Base-by-base conservation (phyloP, 768 basidiomycete genomes). In the Pluteus cervinus region DNA sequence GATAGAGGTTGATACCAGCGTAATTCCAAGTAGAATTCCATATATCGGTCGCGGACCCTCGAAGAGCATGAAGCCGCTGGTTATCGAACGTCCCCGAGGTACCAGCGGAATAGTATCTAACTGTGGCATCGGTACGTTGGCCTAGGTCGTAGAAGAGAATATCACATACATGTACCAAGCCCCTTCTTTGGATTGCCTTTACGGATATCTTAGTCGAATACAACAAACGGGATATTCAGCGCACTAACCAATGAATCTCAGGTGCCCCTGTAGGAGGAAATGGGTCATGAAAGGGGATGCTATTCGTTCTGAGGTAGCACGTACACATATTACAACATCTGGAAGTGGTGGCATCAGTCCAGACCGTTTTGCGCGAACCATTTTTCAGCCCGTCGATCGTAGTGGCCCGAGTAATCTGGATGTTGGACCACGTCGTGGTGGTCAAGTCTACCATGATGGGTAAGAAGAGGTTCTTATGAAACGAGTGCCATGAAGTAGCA, bases 1-100 rank as follows among this genome's bases (percentile, higher is more conserved):
- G 26, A 28, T 9, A 28, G 14, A 28, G 9, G 26, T 14, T 28
- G 26, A 28, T 8, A 54, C 55, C 37, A 5, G 58, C 60, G 42
- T 56, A 60, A 29, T 45, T 51, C 60, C 58, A 63, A 24, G 43
- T 43, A 5, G 57, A 59, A 39, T 57, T 53, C 57, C 60, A 58
- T 33, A 61, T 60, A 15, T 40, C 56, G 26, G 17, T 58, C 3
- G 58, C 53, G 2, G 58, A 60, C 2, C 58, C 58, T 26, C 43
- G 44, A 7, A 62, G 48, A 11, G 45, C 61, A 38, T 61, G 53
- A 7, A 60, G 49, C 21, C 45, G 55, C 33, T 62, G 61, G 37
- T 61, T 58, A 32, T 60, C 59, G 25, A 60, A 48, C 2, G 57
- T 60, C 3, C 47, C 56, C 16, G 43, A 41, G 1, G 57, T 55